These are phyloP conservation scores for Aureobasidium sp. DNA, from an alignment of 2,329 filamentous ascomycete genomes.

Conservation along the genomic window DNA sequence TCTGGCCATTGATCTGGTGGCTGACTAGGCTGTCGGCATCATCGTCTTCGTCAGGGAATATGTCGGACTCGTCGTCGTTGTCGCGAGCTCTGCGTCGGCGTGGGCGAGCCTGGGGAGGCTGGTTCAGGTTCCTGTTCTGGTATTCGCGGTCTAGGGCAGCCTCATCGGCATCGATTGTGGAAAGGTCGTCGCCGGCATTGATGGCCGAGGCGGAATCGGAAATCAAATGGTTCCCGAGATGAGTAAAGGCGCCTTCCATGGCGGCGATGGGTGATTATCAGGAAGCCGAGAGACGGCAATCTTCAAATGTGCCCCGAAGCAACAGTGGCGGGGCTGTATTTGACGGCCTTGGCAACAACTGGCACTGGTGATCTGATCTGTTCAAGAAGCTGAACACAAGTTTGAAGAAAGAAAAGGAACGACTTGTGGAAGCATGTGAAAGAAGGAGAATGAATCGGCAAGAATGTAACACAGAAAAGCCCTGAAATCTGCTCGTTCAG, in stretches of 20 bases:
- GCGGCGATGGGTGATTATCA: conserved; percentile 18
- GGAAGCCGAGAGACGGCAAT: neutral
- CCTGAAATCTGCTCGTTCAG: neutral
- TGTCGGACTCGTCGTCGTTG: conserved; percentile 72
- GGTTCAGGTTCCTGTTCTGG: conserved; percentile 50
- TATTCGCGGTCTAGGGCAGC: conserved; percentile 64
- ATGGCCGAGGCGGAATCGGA: conserved; percentile 80
- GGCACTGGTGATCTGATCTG: neutral
- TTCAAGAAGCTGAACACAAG: neutral
- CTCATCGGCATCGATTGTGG: conserved; percentile 54
- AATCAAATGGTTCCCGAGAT: conserved; percentile 79
- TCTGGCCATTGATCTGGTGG: conserved; percentile 68
- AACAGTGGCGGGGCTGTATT: conserved; percentile 11
- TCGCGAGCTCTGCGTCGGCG: conserved; percentile 71
- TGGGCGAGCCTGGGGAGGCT: conserved; percentile 37
- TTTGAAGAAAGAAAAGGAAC: neutral
- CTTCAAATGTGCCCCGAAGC: conserved; percentile 12
- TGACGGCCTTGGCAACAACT: neutral
- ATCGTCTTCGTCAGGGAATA: conserved; percentile 59
- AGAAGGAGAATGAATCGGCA: neutral
- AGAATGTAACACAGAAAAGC: neutral
- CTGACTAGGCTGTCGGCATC: conserved; percentile 66
- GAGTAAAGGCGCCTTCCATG: conserved; percentile 85
- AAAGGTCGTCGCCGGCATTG: conserved; percentile 69
- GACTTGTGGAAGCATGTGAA: neutral